These are phyloP conservation scores for Aspergillus fructus DNA, from an alignment of 2,329 filamentous ascomycete genomes.

Conservation along the genomic window DNA sequence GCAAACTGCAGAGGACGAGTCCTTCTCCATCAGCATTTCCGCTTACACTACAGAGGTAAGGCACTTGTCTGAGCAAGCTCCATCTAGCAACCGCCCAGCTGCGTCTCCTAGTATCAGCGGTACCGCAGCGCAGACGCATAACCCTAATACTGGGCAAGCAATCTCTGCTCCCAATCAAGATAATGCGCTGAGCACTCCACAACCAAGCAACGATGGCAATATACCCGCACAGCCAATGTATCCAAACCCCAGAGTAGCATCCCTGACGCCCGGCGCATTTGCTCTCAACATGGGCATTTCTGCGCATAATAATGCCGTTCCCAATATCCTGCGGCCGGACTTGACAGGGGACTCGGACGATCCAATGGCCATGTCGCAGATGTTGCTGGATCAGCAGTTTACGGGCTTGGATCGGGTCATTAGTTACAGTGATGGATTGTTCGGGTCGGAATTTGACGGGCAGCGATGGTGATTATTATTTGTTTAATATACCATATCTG, in stretches of 20 bases:
- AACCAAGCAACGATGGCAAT: too few relatives aligned
- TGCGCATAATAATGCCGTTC: neutral
- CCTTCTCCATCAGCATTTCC: constrained; percentile 8
- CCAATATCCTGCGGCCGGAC: neutral
- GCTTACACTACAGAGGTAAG: constrained; percentile 14
- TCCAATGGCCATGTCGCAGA: constrained; percentile 21
- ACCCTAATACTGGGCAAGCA: too few relatives aligned
- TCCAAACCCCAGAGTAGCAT: neutral
- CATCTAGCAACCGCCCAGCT: neutral
- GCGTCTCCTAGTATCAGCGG: neutral
- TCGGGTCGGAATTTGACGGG: constrained; percentile 9
- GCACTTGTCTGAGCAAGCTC: neutral
- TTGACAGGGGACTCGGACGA: constrained; percentile 17
- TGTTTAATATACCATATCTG: too few relatives aligned
- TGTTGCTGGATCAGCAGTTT: constrained; percentile 27
- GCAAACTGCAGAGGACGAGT: constrained; percentile 1
- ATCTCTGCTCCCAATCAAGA: too few relatives aligned
- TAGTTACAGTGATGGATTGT: constrained; percentile 17
- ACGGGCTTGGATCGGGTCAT: constrained; percentile 29
- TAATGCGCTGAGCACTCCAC: neutral
- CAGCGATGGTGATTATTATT: neutral
- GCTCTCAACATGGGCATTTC: neutral
- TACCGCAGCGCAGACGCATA: neutral
- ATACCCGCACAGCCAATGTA: neutral
- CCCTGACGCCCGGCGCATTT: neutral